Percentiles rank a stretch among this genome's conserved stretches.
These are phyloP conservation scores for Brassica rapa DNA, from an alignment of 345 rosid genomes.

Conservation along the genomic window DNA sequence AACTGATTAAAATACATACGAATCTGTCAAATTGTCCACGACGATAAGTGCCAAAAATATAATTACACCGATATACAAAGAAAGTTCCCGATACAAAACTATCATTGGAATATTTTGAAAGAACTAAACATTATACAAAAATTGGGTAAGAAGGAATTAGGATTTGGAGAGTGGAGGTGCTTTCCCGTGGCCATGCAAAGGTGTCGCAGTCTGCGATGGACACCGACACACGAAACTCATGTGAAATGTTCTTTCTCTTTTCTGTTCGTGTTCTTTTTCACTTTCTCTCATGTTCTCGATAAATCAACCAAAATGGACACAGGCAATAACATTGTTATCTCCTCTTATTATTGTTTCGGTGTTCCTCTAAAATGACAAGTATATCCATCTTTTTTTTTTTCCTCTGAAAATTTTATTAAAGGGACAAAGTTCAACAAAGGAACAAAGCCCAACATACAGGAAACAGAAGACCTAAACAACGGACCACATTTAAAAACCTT, in stretches of 20 bases:
- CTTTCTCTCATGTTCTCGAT: constrained; percentile 33
- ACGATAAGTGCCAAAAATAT: constrained; percentile 7
- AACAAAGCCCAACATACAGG: too few species aligned
- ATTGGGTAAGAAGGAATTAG: constrained; percentile 4
- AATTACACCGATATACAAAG: neutral
- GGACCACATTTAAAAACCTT: too few species aligned
- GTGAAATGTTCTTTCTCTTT: constrained; percentile 40
- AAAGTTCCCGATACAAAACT: neutral
- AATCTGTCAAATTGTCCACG: constrained; percentile 28
- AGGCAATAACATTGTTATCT: constrained; percentile 24
- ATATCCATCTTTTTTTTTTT: too few species aligned
- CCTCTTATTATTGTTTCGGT: constrained; percentile 3
- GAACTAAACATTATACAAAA: neutral
- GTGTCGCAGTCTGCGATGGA: constrained; percentile 43
- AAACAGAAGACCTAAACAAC: too few species aligned
- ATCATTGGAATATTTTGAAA: neutral
- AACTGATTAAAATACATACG: constrained; percentile 24
- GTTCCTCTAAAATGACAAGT: neutral
- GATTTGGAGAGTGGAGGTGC: constrained; percentile 29
- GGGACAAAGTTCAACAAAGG: too few species aligned
- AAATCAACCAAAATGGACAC: constrained; percentile 30
- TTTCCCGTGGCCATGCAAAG: constrained; percentile 46
- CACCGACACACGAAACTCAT: constrained; percentile 49
- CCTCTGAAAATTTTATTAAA: too few species aligned
- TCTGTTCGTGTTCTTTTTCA: constrained; percentile 11